A percentile compares a stretch with the other conserved stretches of the same genome.
Evolutionary conservation across 2,329 filamentous ascomycete species (phyloP).

Genomic region (Dryadomyces quercivorus): DNA sequence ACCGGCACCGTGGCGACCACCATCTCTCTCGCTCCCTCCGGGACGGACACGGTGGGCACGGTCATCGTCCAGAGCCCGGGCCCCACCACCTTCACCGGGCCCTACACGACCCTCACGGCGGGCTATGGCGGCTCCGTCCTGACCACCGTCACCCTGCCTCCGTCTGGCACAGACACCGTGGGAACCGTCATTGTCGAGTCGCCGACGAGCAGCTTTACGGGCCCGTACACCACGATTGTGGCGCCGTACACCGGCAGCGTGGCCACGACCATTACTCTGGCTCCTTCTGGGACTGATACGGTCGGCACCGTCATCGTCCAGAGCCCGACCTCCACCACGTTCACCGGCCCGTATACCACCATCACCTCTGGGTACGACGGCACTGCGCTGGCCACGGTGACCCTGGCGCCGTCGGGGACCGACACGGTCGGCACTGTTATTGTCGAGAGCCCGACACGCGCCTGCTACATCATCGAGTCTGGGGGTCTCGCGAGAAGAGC

Average conservation of each 20-base stretch:
- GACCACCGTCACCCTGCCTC: constrained; percentile 1
- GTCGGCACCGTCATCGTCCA: constrained; percentile 3
- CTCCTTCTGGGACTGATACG: constrained; percentile 1
- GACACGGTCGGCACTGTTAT: constrained; percentile 31
- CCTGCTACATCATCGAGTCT: no score
- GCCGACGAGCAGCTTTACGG: not conserved
- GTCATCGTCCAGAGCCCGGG: not conserved
- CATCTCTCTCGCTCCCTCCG: not conserved
- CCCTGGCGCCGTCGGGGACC: constrained; percentile 23
- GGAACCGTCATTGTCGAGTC: constrained; percentile 1
- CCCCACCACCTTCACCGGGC: not conserved
- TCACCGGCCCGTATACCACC: constrained; percentile 6
- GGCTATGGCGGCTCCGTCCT: not conserved
- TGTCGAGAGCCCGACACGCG: constrained; percentile 5
- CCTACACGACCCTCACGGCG: constrained; percentile 4
- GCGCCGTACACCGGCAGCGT: not conserved
- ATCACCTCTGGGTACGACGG: not conserved
- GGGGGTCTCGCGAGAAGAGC: no score
- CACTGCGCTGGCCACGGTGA: not conserved
- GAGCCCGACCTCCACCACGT: not conserved
- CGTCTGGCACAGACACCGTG: constrained; percentile 38
- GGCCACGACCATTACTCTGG: constrained; percentile 2
- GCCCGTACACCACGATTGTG: not conserved
- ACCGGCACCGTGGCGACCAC: not conserved
- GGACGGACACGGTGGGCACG: not conserved